phyloP scores from a whole-genome alignment of 108 stramenopile species.

The Mayamaea pseudoterrestris region DNA sequence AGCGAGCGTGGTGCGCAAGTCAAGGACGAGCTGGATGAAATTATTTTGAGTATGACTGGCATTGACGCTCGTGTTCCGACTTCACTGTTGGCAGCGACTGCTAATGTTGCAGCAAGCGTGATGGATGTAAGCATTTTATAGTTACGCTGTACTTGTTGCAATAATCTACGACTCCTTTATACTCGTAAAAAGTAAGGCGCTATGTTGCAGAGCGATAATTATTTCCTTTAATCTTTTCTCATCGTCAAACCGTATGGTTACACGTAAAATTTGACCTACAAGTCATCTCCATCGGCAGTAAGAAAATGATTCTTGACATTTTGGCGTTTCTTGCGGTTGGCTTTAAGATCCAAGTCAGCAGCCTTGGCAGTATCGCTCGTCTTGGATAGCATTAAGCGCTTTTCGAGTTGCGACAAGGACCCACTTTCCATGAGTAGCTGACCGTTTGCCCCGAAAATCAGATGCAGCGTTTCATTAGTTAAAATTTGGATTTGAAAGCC shows the following conservation, averaged over 20 bases:
- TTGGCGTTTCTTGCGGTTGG: constrained; percentile 45
- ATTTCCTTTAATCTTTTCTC: no score
- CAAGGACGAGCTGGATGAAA: constrained; percentile 72
- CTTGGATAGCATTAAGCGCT: constrained; percentile 56
- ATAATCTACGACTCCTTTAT: no score
- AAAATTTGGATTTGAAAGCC: constrained; percentile 73
- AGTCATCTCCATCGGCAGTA: no score
- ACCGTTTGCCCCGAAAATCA: constrained; percentile 55
- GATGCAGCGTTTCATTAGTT: constrained; percentile 66
- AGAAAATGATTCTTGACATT: constrained; percentile 76
- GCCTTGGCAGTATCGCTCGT: constrained; percentile 61
- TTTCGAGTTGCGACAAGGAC: constrained; percentile 55
- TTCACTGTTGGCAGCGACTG: no score
- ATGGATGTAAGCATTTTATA: no score
- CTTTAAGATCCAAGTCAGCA: constrained; percentile 48
- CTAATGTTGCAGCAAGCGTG: no score
- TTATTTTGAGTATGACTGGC: constrained; percentile 30
- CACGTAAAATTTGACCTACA: no score
- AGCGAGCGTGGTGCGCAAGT: constrained; percentile 59
- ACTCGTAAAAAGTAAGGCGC: no score
- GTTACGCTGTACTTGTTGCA: no score
- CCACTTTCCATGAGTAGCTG: constrained; percentile 18
- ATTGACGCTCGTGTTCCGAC: not conserved
- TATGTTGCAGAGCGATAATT: no score
- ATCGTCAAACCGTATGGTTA: no score